Evolutionary conservation across 108 stramenopile genomes (phyloP).

Genomic region (Fragilaria crotonensis): DNA sequence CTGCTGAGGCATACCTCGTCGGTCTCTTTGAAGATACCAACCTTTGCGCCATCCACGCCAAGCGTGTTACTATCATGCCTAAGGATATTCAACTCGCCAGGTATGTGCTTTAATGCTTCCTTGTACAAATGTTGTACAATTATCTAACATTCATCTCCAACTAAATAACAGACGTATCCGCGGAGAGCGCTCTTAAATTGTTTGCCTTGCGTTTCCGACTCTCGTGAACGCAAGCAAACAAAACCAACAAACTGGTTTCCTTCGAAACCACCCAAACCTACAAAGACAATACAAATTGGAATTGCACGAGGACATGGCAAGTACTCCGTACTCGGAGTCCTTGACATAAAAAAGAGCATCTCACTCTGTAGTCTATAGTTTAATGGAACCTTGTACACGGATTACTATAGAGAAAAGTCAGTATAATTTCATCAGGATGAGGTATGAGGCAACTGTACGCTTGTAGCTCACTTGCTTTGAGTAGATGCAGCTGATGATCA

Average conservation of each 20-base stretch:
- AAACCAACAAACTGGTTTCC: not conserved
- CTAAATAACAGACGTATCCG: conserved; percentile 39
- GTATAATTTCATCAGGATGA: too few relatives aligned
- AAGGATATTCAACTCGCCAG: conserved; percentile 90
- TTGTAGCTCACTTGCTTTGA: too few relatives aligned
- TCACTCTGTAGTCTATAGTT: too few relatives aligned
- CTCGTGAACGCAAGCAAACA: too few relatives aligned
- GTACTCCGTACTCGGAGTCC: too few relatives aligned
- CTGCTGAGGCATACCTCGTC: conserved; percentile 92
- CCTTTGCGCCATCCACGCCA: conserved; percentile 95
- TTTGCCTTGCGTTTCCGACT: not conserved
- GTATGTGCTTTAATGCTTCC: not conserved
- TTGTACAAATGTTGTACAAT: not conserved
- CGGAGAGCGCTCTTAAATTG: conserved; percentile 58
- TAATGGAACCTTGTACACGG: too few relatives aligned
- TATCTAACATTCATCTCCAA: not conserved
- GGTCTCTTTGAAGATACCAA: conserved; percentile 97
- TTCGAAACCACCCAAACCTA: not conserved
- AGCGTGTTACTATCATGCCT: conserved; percentile 98
- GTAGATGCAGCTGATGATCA: too few relatives aligned
- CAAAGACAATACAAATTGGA: too few relatives aligned
- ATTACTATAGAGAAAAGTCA: too few relatives aligned
- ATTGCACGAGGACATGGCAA: too few relatives aligned
- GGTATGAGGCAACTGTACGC: too few relatives aligned
- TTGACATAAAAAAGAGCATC: too few relatives aligned